Base-by-base conservation (phyloP, 148 eudicot genomes). In the Vaccinium macrocarpon region DNA sequence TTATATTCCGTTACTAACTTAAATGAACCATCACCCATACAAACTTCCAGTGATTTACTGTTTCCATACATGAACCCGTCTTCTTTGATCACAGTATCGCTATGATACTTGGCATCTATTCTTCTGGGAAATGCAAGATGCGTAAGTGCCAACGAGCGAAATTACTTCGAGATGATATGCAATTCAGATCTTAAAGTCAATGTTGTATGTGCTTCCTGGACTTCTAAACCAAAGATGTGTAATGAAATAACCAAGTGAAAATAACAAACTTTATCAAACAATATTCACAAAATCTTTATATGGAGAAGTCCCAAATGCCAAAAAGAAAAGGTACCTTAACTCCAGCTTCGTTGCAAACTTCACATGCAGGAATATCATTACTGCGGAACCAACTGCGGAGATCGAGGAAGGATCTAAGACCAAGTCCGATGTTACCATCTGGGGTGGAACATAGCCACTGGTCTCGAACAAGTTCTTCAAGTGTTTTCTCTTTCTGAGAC, bases 311-410 rank as follows among this genome's bases (percentile, higher is more conserved):
- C 61, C 83, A 52, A 46, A 51, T 29, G 68, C 13, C 1, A 51
- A 83, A 23, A 59, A 5, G 64, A 82, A 19, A 72, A 21, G 50
- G 82, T 59, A 95, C 98, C 99, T 95, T 97, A 78, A 97, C 86
- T 23, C 92, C 96, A 87, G 98, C 98, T 88, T 97, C 99, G 80
- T 97, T 97, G 91, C 99, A 97, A 79, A 92, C 93, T 75, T 91
- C 95, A 86, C 99, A 97, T 32, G 91, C 86, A 82, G 96, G 93
- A 82, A 97, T 90, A 76, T 95, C 99, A 85, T 90, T 93, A 73
- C 81, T 81, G 79, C 88, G 95, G 84, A 97, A 97, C 99, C 99
- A 97, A 89, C 98, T 90, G 75, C 99, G 95, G 72, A 95, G 93
- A 90, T 97, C 99, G 76, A 97, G 95, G 75, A 97, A 95, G 78